Evolutionary conservation across 2,329 filamentous ascomycete genomes (phyloP), one percentile per base, ranked within the genome.

Genomic region (Sarocladium kiliense): DNA sequence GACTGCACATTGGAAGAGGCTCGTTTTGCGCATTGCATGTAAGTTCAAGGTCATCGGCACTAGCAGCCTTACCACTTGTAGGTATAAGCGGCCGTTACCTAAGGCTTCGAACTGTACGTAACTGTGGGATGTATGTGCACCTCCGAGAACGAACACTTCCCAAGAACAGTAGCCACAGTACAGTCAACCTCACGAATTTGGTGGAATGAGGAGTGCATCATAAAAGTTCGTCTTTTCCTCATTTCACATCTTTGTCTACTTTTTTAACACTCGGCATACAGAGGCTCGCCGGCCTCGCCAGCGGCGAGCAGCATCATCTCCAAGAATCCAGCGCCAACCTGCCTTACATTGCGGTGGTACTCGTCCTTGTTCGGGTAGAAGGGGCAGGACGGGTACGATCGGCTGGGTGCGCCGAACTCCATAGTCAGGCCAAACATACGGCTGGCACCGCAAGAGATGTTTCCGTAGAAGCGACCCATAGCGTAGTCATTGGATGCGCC

Each of bases 401-500:
- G 44, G 44, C 60, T 61, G 10, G 53, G 56, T 3, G 50, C 51
- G 0, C 75, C 74, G 59, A 77, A 77, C 62, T 78, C 74, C 16
- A 77, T 61, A 0, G 69, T 74, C 44, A 73, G 72, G 0, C 68
- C 68, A 55, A 74, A 69, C n/a, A 75, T 65, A 34, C 69, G 64
- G 60, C 69, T 72, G 36, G 61, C 26, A n/a, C 56, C 59, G 54
- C 59, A 60, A 2, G 32, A 53, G 34, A 56, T 12, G 47, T 59
- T 58, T 51, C 59, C 61, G 54, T 74, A 68, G 62, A 72, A 68
- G 12, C 72, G 62, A 1, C 69, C 70, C 61, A 72, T 72, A 12
- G 73, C 68, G 55, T 75, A 77, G 60, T 77, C 74, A 50, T 74
- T 73, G 53, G 68, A 71, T 1, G 71, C 68, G 1, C 75, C 75